A percentile compares a stretch with the other conserved stretches of the same genome.
Conservation (phyloP, 2,329 filamentous ascomycete genomes). For the Alternaria ethzedia region DNA sequence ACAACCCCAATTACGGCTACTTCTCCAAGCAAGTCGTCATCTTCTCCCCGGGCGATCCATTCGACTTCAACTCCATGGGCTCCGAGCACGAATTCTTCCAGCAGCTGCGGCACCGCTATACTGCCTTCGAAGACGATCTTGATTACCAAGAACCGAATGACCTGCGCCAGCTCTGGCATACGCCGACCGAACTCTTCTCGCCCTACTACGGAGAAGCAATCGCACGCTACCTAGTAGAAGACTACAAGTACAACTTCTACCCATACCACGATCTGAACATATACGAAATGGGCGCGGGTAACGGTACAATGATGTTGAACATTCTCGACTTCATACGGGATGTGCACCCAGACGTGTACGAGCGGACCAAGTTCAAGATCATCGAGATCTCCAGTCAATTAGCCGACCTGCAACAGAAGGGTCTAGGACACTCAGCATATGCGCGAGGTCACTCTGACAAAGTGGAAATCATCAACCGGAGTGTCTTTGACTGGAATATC, state of each 20-base stretch:
- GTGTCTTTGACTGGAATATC: constrained; percentile 90
- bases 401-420: constrained; percentile 76
- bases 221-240: constrained; percentile 91
- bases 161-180: constrained; percentile 95
- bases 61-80: constrained; percentile 80
- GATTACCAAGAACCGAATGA: constrained; percentile 75
- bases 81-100: constrained; percentile 87
- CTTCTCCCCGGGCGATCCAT: constrained; percentile 89
- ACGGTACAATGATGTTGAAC: constrained; percentile 97
- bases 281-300: constrained; percentile 98
- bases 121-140: constrained; percentile 85
- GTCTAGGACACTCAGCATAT: constrained; percentile 70
- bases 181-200: constrained; percentile 93
- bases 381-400: constrained; percentile 92
- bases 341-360: constrained; percentile 88
- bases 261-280: constrained; percentile 97
- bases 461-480: constrained; percentile 93
- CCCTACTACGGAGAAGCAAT: constrained; percentile 98
- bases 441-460: constrained; percentile 79
- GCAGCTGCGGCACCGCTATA: constrained; percentile 79
- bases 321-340: constrained; percentile 95
- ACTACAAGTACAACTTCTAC: constrained; percentile 93
- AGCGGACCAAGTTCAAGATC: constrained; percentile 89
- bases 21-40: constrained; percentile 97
- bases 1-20: constrained; percentile 94